Evolutionary conservation across 176 grass and related monocot genomes (phyloP), one percentile per base, ranked within the genome.

Genomic region (Oropetium thomaeum): DNA sequence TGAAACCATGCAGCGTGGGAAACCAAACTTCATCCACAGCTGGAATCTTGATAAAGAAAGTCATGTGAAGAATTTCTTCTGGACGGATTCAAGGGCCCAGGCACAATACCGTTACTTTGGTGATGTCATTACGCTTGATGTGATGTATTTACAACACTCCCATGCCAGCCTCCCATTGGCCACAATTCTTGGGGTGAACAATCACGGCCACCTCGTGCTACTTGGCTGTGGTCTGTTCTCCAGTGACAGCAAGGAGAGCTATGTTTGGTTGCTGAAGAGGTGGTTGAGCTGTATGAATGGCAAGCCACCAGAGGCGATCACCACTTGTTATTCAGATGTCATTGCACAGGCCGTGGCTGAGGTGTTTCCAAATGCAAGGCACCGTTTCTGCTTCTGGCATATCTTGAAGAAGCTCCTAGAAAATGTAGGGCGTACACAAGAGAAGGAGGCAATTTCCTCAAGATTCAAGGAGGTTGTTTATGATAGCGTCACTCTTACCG

Each of bases 381-480:
- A 82, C 45, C 86, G 92, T 1, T 96, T 89, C 78, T 92, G 90
- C 33, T 83, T 92, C 71, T 96, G 92, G 92, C 78, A 96, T 77
- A 89, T 92, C 64, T 83, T 89, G 87, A 92, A 84, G 70, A 91
- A 92, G 68, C 83, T 96, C 30, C 86, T 83, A 69, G 89, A 96
- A 71, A 87, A 84, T 15, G 75, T 87, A n/a, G 89, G 83, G 22
- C 76, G 73, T 10, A 85, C 79, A 44, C 77, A 89, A 19, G 92
- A 96, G 70, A 91, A 90, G 70, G 92, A 96, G 58, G 80, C 80
- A 26, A 82, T 96, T 19, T 83, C 81, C 49, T 87, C 33, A 7
- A 92, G 78, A 75, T 92, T 96, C 44, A 92, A 85, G 58, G 90
- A 92, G 86, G 89, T 89, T 70, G 89, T 96, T 74, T 96, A 92